A percentile compares a stretch with the other conserved stretches of the same genome.
These are phyloP conservation scores for Myriosclerotinia curreyana DNA, from an alignment of 2,329 filamentous ascomycete genomes.

Conservation along the genomic window DNA sequence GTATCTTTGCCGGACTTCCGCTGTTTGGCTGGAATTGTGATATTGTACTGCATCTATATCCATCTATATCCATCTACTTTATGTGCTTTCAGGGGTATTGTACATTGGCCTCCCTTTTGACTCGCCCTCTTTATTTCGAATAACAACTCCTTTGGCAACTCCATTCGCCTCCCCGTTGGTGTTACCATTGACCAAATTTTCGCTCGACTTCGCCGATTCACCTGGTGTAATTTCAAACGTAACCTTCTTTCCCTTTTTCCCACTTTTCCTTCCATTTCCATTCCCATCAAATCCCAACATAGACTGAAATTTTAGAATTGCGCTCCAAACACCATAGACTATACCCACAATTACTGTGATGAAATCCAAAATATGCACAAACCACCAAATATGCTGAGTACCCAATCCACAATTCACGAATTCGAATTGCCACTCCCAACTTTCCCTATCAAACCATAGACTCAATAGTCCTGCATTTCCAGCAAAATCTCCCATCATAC, in stretches of 20 bases:
- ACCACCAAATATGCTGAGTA: slow-evolving; percentile 92
- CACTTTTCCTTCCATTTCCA: not conserved
- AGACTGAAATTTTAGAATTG: not conserved
- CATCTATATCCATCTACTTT: not conserved
- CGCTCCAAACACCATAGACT: slow-evolving; percentile 22
- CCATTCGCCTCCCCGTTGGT: not conserved
- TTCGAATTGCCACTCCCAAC: slow-evolving; percentile 77
- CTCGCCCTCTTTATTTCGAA: not conserved
- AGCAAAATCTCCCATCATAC: slow-evolving; percentile 97
- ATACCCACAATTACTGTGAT: slow-evolving; percentile 32
- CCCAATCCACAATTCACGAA: slow-evolving; percentile 77
- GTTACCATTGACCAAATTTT: not conserved
- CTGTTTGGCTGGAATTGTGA: not conserved
- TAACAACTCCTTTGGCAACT: too few species aligned
- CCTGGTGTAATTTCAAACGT: slow-evolving; percentile 6
- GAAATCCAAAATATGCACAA: slow-evolving; percentile 69
- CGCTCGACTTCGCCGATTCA: not conserved
- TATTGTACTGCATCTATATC: not conserved
- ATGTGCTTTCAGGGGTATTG: not conserved
- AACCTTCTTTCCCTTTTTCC: slow-evolving; percentile 12
- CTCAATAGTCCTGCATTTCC: slow-evolving; percentile 87
- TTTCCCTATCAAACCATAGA: slow-evolving; percentile 76
- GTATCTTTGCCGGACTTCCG: not conserved
- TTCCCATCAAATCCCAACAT: not conserved
- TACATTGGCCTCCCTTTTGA: not conserved